Conservation (phyloP, 78 protist genomes). For the Monocercomonoides exilis region DNA sequence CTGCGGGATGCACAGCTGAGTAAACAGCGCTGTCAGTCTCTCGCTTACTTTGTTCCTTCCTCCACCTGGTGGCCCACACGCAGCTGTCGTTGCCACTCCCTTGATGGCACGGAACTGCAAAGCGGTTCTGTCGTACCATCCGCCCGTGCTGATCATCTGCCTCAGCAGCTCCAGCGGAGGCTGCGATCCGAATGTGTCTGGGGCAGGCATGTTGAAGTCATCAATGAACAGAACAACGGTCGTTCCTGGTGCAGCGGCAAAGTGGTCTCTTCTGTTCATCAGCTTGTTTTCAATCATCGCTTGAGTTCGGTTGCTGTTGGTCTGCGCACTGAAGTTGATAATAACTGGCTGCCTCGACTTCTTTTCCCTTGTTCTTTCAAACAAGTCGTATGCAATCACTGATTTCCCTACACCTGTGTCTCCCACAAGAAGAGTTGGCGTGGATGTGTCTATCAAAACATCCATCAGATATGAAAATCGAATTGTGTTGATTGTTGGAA, state of each 20-base stretch:
- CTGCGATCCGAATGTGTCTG: constrained; percentile 41
- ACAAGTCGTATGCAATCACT: background rate
- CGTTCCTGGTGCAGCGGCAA: background rate
- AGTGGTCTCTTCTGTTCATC: background rate
- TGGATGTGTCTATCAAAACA: background rate
- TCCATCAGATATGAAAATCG: background rate
- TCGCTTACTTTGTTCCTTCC: constrained; percentile 55
- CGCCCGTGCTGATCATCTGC: constrained; percentile 25
- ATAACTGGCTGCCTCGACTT: background rate
- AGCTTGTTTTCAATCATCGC: constrained; percentile 18
- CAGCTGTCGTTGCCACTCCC: background rate
- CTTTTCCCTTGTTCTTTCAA: background rate
- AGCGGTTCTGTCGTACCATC: constrained; percentile 26
- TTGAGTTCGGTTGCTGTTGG: background rate
- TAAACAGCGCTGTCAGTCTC: constrained; percentile 47
- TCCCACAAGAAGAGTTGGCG: constrained; percentile 11
- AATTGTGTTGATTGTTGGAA: constrained; percentile 35
- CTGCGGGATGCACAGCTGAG: constrained; percentile 37
- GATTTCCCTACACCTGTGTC: constrained; percentile 36
- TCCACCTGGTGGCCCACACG: constrained; percentile 43
- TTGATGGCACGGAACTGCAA: background rate
- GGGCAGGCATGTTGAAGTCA: constrained; percentile 34
- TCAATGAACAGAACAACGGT: background rate
- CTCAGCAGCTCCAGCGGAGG: constrained; percentile 38
- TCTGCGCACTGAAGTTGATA: constrained; percentile 2